These are phyloP conservation scores for Sclerotinia sclerotiorum DNA, from an alignment of 2,329 filamentous ascomycete species.

Conservation along the genomic window DNA sequence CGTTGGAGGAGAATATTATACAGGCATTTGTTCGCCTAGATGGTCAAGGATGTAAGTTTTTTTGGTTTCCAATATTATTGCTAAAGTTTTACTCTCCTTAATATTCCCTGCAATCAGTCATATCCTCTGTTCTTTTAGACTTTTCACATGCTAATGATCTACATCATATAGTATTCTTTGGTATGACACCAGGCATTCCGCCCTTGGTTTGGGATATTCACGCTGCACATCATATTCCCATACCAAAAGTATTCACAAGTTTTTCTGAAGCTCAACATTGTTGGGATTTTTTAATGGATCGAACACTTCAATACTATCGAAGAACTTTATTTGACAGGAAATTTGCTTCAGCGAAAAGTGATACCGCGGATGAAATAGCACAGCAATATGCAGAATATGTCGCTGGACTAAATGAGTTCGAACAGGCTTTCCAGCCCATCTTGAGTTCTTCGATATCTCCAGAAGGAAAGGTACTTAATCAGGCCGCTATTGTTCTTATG, in stretches of 20 bases:
- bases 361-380: slow-evolving; percentile 28
- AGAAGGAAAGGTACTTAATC: slow-evolving; percentile 31
- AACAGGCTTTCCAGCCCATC: slow-evolving; percentile 33
- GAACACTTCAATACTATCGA: slow-evolving; percentile 36
- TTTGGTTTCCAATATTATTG: background rate
- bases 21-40: slow-evolving; percentile 37
- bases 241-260: slow-evolving; percentile 34
- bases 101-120: background rate
- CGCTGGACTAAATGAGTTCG: slow-evolving; percentile 31
- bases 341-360: slow-evolving; percentile 28
- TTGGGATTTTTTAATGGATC: slow-evolving; percentile 39
- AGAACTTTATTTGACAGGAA: slow-evolving; percentile 33
- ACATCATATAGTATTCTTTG: slow-evolving; percentile 31
- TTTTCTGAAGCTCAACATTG: slow-evolving; percentile 34
- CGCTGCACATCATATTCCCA: slow-evolving; percentile 33
- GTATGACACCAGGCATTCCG: slow-evolving; percentile 34
- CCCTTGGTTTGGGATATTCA: slow-evolving; percentile 38
- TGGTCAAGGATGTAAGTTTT: slow-evolving; percentile 28
- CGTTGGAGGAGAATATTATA: slow-evolving; percentile 37
- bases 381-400: slow-evolving; percentile 27
- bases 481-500: slow-evolving; percentile 29
- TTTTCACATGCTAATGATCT: slow-evolving; percentile 1
- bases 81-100: background rate
- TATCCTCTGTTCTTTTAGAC: background rate
- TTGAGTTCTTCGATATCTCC: slow-evolving; percentile 30